Percentiles rank a stretch among this genome's conserved stretches.
Evolutionary conservation across 2,329 filamentous ascomycete genomes (phyloP).

Genomic region (Aspergillus sp.): DNA sequence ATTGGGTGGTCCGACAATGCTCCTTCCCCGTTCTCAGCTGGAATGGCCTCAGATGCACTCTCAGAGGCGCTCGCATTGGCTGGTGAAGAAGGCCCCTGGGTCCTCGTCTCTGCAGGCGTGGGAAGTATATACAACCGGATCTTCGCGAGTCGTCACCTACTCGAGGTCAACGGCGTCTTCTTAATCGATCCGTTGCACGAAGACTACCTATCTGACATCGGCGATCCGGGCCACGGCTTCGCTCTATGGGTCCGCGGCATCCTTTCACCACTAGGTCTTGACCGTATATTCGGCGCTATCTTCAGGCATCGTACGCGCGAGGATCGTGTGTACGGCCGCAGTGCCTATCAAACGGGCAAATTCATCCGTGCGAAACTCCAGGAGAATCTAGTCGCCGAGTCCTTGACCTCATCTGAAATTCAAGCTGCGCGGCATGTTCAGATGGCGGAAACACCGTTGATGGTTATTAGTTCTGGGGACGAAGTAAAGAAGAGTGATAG

Average conservation of each 20-base stretch:
- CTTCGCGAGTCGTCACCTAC: constrained; percentile 79
- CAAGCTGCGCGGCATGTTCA: constrained; percentile 77
- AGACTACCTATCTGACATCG: constrained; percentile 70
- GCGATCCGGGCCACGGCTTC: constrained; percentile 71
- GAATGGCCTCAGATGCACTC: constrained; percentile 85
- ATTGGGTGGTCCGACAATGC: constrained; percentile 88
- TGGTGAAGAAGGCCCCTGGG: constrained; percentile 84
- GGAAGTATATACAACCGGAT: constrained; percentile 88
- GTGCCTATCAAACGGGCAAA: constrained; percentile 76
- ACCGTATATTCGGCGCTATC: constrained; percentile 75
- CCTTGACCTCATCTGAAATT: constrained; percentile 81
- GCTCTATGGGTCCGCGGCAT: constrained; percentile 82
- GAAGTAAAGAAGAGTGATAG: constrained; percentile 63
- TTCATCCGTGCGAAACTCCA: constrained; percentile 88
- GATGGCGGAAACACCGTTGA: constrained; percentile 70
- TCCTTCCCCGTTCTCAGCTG: constrained; percentile 87
- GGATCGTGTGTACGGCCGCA: constrained; percentile 81
- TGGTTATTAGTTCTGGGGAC: constrained; percentile 78
- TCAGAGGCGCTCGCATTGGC: constrained; percentile 80
- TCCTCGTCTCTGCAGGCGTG: constrained; percentile 81
- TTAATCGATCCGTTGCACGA: constrained; percentile 89
- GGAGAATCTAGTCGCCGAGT: constrained; percentile 83
- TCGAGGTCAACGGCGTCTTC: constrained; percentile 73
- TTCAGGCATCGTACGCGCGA: constrained; percentile 77
- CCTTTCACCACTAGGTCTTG: constrained; percentile 81